These are phyloP conservation scores for Echeveria elegans DNA, from an alignment of 164 flowering plant genomes.

Conservation along the genomic window DNA sequence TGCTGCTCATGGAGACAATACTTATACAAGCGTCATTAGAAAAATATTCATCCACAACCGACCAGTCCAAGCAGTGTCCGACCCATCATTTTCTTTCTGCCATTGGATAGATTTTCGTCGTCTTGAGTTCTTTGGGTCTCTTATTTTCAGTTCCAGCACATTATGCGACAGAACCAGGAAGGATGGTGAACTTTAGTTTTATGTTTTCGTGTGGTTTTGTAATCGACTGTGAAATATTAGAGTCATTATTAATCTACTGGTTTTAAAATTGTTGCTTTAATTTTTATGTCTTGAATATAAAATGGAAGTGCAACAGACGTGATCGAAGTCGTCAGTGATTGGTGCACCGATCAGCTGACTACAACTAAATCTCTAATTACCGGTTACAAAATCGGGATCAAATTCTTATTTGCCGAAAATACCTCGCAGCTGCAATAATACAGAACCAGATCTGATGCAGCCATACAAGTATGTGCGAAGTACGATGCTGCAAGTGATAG, in stretches of 20 bases:
- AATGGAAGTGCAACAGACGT: too few species aligned
- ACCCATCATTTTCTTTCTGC: neutral
- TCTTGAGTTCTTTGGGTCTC: neutral
- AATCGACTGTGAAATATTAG: neutral
- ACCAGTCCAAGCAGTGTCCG: neutral
- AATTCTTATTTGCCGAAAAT: too few species aligned
- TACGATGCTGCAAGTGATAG: too few species aligned
- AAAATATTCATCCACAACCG: neutral
- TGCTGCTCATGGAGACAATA: too few species aligned
- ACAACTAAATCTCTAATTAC: too few species aligned
- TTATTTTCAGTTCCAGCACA: neutral
- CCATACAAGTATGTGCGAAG: too few species aligned
- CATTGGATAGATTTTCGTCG: neutral
- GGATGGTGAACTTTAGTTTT: neutral
- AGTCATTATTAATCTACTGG: neutral
- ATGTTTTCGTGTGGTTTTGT: neutral
- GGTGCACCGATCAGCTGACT: too few species aligned
- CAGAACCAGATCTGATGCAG: too few species aligned
- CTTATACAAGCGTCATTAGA: neutral
- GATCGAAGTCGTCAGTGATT: too few species aligned
- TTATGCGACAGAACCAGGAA: neutral
- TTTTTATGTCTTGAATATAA: neutral
- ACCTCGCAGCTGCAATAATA: too few species aligned
- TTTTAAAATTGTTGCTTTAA: neutral
- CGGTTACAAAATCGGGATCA: too few species aligned